Evolutionary conservation across 805 yeast genomes (phyloP), one percentile per base, ranked within the genome.

Genomic region (Candida pseudofarinosa): DNA sequence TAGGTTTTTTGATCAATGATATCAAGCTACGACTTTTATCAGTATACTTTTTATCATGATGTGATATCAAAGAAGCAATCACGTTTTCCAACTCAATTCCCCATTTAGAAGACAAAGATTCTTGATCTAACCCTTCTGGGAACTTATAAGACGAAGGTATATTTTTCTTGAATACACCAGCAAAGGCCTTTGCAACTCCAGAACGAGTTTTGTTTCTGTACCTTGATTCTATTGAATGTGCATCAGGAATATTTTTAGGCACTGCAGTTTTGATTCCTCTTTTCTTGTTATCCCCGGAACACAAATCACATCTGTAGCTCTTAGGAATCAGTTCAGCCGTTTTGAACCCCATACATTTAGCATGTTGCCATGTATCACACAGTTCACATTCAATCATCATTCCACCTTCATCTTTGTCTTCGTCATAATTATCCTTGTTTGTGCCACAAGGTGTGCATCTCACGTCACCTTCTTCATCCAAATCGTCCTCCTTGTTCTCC

Each of bases 301-400:
- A 83, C 18, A 71, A 60, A 51, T 76, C 72, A 62, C 90, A 83
- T 16, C 51, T 49, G 55, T 83, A 82, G 10, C 54, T 48, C 8
- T 73, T 63, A 3, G 85, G 84, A 1, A 74, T 57, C 23, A 54
- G 55, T 26, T 57, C 62, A 8, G 64, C 59, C 6, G 65, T 56
- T 40, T 42, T 48, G 36, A 72, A 79, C 19, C 82, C 73, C 76
- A 82, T 70, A 59, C 90, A 84, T 42, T 56, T 63, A 26, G 77
- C 74, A 54, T 84, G 90, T 55, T 84, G 89, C 89, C 89, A 84
- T 2, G 88, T 76, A 36, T 71, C 60, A 55, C 90, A 84, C 5
- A 61, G 51, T 19, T 80, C 87, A 60, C 90, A 84, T 52, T 79
- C 80, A 19, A 83, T 74, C 85, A 82, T 81, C 10, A 67, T 68